Base-by-base conservation (phyloP, 2,329 filamentous ascomycete species). In the Colletotrichum coccodes region DNA sequence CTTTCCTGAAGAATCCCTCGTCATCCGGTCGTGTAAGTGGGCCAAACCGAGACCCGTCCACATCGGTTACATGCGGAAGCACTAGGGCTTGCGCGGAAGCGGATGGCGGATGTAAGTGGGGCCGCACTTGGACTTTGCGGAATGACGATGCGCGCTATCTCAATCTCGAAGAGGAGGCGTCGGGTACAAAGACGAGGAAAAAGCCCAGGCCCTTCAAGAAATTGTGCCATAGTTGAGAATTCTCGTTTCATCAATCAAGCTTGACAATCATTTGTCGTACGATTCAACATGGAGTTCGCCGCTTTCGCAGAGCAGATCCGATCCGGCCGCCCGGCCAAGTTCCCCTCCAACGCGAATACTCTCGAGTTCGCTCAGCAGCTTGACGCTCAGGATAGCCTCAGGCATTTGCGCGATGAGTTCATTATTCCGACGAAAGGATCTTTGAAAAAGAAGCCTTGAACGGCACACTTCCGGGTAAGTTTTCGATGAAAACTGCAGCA, bases 341-440 rank as follows among this genome's bases (percentile, higher is more conserved):
- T 89, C 70, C 82, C 86, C n/a, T 60, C 77, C 3, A 78, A 86
- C 38, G 84, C 85, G 64, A 82, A 79, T 64, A 81, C 83, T 0
- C 71, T 83, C 6, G 82, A 83, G 6, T 89, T 84, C 76, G 87
- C 87, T 2, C 77, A 76, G 70, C 72, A 73, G 50, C 82, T 92
- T 6, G 91, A 94, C 77, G 79, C 81, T 0, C 82, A 88, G 72
- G 91, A 94, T 75, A 79, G 84, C n/a, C 78, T 94, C 44, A 79
- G 81, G 18, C 81, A 84, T 64, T 85, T 93, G 62, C 87, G 93
- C 36, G 81, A 89, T 28, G 87, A 95, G 73, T 97, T 95, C 77
- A 86, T 92, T 54, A 90, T 97, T 52, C 94, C 94, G 0, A 92
- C 91, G 3, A 93, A 90, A 77, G 83, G 82, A 11, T 93, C 94